Evolutionary conservation across 2,329 filamentous ascomycete species (phyloP).

Genomic region (Aureobasidium lini): DNA sequence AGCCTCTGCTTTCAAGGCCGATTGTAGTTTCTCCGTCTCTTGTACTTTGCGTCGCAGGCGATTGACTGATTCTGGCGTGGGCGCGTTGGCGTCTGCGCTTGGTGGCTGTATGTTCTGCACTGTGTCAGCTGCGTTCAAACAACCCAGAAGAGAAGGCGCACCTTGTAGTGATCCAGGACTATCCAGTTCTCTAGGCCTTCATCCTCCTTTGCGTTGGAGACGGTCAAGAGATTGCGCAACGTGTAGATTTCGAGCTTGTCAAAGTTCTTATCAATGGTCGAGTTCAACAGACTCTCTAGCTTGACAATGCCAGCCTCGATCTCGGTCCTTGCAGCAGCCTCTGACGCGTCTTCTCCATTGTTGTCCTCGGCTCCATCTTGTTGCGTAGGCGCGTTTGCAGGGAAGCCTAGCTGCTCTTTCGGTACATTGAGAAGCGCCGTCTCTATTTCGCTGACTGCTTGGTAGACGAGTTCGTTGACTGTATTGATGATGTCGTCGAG

Average conservation of each 20-base stretch:
- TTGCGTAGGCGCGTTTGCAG: constrained; percentile 19
- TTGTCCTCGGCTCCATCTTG: constrained; percentile 34
- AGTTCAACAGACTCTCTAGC: constrained; percentile 43
- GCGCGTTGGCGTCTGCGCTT: constrained; percentile 31
- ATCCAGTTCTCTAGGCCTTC: constrained; percentile 61
- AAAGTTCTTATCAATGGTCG: constrained; percentile 44
- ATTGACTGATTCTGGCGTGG: constrained; percentile 61
- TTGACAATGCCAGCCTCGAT: constrained; percentile 68
- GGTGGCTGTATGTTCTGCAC: constrained; percentile 20
- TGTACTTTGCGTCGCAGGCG: constrained; percentile 65
- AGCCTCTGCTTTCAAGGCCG: constrained; percentile 61
- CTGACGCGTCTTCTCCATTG: constrained; percentile 27
- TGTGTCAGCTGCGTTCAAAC: constrained; percentile 10
- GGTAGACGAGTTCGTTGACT: constrained; percentile 87
- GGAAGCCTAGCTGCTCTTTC: constrained; percentile 74
- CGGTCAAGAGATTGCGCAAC: constrained; percentile 61
- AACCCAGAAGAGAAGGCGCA: constrained; percentile 23
- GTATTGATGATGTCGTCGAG: constrained; percentile 98
- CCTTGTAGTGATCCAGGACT: constrained; percentile 77
- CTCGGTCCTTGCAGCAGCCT: constrained; percentile 54
- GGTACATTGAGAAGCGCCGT: constrained; percentile 67
- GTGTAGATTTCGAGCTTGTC: constrained; percentile 64
- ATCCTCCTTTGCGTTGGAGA: constrained; percentile 34
- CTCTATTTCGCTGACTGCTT: constrained; percentile 81
- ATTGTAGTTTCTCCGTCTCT: constrained; percentile 70